Percentiles rank a stretch among this genome's conserved stretches.
phyloP scores from a whole-genome alignment of 2,329 filamentous ascomycete genomes.

The Colletotrichum sp. region DNA sequence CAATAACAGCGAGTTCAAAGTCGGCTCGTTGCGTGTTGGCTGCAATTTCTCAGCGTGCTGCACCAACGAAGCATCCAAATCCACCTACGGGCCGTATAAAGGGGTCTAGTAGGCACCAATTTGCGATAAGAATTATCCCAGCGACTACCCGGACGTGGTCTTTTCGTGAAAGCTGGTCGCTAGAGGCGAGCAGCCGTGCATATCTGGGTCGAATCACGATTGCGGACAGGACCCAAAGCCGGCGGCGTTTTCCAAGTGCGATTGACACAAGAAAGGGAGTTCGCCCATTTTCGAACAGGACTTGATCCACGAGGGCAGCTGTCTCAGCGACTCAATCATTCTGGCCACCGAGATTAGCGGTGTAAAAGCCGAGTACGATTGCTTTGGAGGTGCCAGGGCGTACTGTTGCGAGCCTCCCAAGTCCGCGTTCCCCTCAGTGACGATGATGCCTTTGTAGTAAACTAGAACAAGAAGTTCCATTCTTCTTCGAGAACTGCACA shows the following conservation, averaged over 20 bases:
- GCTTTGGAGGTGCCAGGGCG: background rate
- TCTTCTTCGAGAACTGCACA: background rate
- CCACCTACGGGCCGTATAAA: background rate
- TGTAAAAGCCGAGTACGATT: background rate
- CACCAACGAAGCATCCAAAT: background rate
- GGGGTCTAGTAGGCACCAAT: background rate
- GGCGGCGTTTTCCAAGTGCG: background rate
- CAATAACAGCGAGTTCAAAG: background rate
- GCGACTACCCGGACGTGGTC: background rate
- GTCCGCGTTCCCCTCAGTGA: background rate
- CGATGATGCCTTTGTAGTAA: background rate
- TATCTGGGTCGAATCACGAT: background rate
- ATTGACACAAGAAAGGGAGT: background rate
- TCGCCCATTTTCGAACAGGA: background rate
- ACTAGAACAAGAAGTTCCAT: constrained; percentile 6
- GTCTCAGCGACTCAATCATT: background rate
- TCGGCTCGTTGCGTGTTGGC: background rate
- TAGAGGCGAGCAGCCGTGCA: background rate
- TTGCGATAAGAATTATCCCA: background rate
- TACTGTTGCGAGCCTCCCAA: background rate
- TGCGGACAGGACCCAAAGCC: background rate
- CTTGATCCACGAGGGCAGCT: background rate
- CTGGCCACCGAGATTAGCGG: background rate
- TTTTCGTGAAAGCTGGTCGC: background rate
- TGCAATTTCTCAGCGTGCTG: background rate